Base-by-base conservation (phyloP, 2,329 filamentous ascomycete species). In the Neospermospora avenae region DNA sequence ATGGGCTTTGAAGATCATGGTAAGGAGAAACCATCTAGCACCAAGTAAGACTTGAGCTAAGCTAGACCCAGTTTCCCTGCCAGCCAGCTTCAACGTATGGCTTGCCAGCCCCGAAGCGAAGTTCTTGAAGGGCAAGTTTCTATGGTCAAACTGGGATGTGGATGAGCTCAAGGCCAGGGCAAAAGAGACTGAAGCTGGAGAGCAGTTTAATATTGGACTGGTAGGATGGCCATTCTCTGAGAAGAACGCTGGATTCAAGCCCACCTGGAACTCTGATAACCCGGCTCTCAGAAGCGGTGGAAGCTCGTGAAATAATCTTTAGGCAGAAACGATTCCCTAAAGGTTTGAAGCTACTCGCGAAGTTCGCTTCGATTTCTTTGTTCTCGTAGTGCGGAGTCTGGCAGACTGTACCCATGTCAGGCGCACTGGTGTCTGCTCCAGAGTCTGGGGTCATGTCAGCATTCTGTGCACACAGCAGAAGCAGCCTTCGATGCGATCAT, bases 81-180 rank as follows among this genome's bases (percentile, higher is more conserved):
- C 65, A 18, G 63, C 60, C 3, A 64, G 60, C 46, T 69, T 69
- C 56, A 63, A 56, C 45, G 57, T 68, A 45, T 70, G 67, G 67
- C 58, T 66, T 3, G 62, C 65, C 34, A 67, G 62, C 25, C 65
- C 74, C 0, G 78, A 82, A 62, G 78, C 80, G 0, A 66, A 63
- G 5, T 81, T 82, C 62, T 65, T 83, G 25, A 77, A 75, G 42
- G 73, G 75, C 3, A 78, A 76, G 49, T 77, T 77, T 22, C 65
- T 81, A 0, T 82, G 78, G 76, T 73, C 75, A 11, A 78, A 78
- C 22, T 83, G 79, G 80, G 81, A 83, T 66, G 74, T 81, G 0
- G 74, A 78, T 41, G 80, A 82, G 63, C 72, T 83, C 35, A 77
- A 77, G 66, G 69, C 71, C 0, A 67, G 69, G 39, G 73, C 72